A percentile compares a stretch with the other conserved stretches of the same genome.
These are phyloP conservation scores for Tausonia pullulans DNA, from an alignment of 1,284 basidiomycete species.

Conservation along the genomic window DNA sequence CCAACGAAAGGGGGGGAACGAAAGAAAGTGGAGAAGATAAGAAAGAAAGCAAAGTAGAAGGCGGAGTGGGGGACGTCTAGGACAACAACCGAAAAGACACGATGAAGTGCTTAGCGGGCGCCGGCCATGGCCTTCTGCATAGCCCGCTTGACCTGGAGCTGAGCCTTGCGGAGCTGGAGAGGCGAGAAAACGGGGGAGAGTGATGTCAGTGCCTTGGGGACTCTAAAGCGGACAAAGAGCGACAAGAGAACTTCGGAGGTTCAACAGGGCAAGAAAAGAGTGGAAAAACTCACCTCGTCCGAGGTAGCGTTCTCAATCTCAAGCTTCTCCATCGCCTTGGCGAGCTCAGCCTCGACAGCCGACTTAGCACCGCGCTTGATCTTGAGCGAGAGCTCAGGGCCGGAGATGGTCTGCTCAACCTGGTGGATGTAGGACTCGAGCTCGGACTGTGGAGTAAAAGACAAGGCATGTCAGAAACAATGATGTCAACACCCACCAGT, in stretches of 20 bases:
- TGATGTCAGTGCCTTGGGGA: too few relatives aligned
- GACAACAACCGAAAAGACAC: too few relatives aligned
- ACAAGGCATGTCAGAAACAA: background rate
- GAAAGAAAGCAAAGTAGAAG: too few relatives aligned
- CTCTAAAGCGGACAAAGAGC: too few relatives aligned
- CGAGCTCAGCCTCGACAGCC: slow-evolving; percentile 89
- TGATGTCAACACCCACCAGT: background rate
- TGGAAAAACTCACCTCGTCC: slow-evolving; percentile 47
- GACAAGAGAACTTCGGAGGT: too few relatives aligned
- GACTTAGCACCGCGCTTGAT: slow-evolving; percentile 88
- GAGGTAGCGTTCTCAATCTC: slow-evolving; percentile 86
- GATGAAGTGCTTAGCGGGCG: background rate
- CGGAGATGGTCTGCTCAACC: slow-evolving; percentile 83
- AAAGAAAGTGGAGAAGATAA: too few relatives aligned
- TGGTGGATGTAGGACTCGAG: slow-evolving; percentile 92
- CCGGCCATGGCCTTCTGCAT: slow-evolving; percentile 72
- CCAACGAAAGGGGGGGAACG: too few relatives aligned
- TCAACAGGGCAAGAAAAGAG: background rate
- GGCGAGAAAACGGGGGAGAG: too few relatives aligned
- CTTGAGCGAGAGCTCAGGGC: slow-evolving; percentile 91
- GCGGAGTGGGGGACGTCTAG: too few relatives aligned
- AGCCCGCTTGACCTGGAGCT: slow-evolving; percentile 83
- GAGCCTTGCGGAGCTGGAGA: slow-evolving; percentile 63
- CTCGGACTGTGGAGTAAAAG: slow-evolving; percentile 49
- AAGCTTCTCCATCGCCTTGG: slow-evolving; percentile 88